Evolutionary conservation across 257 asterid species (phyloP).

Genomic region (Haberlea rhodopensis): DNA sequence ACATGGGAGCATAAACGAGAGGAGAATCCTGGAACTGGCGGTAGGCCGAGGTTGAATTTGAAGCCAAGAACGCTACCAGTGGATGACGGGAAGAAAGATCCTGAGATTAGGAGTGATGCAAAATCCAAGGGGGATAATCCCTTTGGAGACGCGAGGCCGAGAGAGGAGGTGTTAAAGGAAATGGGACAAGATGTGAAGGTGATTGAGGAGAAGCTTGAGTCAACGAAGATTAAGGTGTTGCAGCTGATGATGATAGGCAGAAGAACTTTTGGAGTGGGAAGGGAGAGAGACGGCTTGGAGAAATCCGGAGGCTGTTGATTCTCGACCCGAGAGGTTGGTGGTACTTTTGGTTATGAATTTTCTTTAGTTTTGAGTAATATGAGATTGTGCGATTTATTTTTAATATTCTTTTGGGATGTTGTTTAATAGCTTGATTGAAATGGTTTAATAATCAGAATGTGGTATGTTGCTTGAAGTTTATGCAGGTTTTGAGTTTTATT

Average conservation of each 20-base stretch:
- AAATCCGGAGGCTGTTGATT: conserved; percentile 51
- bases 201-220: conserved; percentile 71
- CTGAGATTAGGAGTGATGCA: no score
- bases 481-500: background rate
- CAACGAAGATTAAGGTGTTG: conserved; percentile 48
- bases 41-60: conserved; percentile 70
- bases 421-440: conserved; percentile 14
- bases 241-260: conserved; percentile 32
- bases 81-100: no score
- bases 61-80: conserved; percentile 53
- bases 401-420: background rate
- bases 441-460: conserved; percentile 8
- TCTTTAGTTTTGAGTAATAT: no score
- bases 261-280: conserved; percentile 62
- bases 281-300: conserved; percentile 76
- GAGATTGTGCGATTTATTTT: no score
- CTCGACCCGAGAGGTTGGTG: conserved; percentile 65
- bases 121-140: no score
- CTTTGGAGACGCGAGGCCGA: no score
- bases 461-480: background rate
- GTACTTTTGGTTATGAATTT: no score
- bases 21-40: conserved; percentile 39
- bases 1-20: conserved; percentile 66
- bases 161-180: conserved; percentile 93
- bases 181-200: conserved; percentile 94